Evolutionary conservation across 1,284 basidiomycete species (phyloP), one percentile per base, ranked within the genome.

Genomic region (Meripilus lineatus): DNA sequence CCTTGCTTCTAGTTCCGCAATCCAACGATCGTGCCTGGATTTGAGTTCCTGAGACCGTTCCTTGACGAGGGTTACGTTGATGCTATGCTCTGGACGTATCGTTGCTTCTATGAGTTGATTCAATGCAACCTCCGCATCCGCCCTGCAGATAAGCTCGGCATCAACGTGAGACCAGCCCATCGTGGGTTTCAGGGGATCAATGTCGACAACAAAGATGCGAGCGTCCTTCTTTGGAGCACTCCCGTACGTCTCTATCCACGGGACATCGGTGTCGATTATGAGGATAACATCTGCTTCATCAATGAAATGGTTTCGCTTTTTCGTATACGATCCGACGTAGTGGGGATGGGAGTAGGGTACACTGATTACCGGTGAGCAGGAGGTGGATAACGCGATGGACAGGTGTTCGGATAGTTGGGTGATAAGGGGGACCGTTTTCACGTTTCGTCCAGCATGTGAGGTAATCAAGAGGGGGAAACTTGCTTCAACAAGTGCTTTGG

Each of bases 391-490:
- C 1, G 81, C 79, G 22, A 85, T 71, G 2, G 72, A 67, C 40
- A 83, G 69, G 2, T 68, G 50, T 11, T 63, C 66, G 7, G 79
- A 77, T 7, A 87, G 64, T 2, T 63, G 59, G 5, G 64, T 50
- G 3, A 86, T 71, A 1, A 68, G 63, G 0, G 63, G 52, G 4
- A 82, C 68, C 2, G 80, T 73, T 11, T 59, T 54, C 1, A 62
- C 63, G 49, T 81, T 79, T 15, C 79, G 70, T 2, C 83, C 84
- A 6, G 81, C 57, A 57, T 77, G 69, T 0, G 78, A 79, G 3
- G 81, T 79, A 45, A 87, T 72, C 49, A 87, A 79, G 40, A 86
- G 65, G 0, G 84, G 84, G 8, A 67, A 69, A 17, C 63, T 63
- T 1, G 83, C 75, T 1, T 60, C 52, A 7, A 74, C 53, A 4